Evolutionary conservation across 768 basidiomycete species (phyloP).

Genomic region (Kwoniella heveanensis): DNA sequence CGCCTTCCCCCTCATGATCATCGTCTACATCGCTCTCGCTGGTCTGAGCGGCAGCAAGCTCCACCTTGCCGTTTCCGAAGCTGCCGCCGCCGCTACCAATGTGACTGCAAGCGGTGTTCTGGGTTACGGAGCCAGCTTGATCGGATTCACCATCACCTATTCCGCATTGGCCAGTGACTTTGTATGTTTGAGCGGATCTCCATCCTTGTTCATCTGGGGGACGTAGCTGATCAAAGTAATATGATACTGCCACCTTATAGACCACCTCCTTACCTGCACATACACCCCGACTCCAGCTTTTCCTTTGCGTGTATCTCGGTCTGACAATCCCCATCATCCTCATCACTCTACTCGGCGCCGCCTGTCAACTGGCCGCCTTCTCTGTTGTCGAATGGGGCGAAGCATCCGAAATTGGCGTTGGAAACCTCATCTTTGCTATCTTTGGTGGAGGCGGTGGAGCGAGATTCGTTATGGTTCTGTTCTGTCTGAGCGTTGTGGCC

Average conservation of each 20-base stretch:
- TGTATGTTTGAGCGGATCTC: constrained; percentile 28
- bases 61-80: constrained; percentile 30
- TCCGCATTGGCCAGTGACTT: constrained; percentile 53
- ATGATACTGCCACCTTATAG: constrained; percentile 13
- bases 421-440: constrained; percentile 49
- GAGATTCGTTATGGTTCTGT: constrained; percentile 58
- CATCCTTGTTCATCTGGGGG: neutral
- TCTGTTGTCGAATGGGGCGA: constrained; percentile 43
- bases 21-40: constrained; percentile 50
- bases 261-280: constrained; percentile 50
- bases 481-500: constrained; percentile 74
- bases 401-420: constrained; percentile 41
- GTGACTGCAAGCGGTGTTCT: constrained; percentile 45
- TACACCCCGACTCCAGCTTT: constrained; percentile 38
- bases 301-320: constrained; percentile 49
- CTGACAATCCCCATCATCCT: constrained; percentile 48
- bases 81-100: constrained; percentile 21
- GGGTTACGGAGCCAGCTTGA: constrained; percentile 52
- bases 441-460: constrained; percentile 46
- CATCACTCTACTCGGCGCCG: constrained; percentile 52
- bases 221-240: neutral
- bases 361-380: constrained; percentile 45
- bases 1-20: constrained; percentile 51
- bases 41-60: constrained; percentile 45
- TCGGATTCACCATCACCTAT: constrained; percentile 54